phyloP scores from a whole-genome alignment of 805 yeast species.

The Suhomyces emberorum region DNA sequence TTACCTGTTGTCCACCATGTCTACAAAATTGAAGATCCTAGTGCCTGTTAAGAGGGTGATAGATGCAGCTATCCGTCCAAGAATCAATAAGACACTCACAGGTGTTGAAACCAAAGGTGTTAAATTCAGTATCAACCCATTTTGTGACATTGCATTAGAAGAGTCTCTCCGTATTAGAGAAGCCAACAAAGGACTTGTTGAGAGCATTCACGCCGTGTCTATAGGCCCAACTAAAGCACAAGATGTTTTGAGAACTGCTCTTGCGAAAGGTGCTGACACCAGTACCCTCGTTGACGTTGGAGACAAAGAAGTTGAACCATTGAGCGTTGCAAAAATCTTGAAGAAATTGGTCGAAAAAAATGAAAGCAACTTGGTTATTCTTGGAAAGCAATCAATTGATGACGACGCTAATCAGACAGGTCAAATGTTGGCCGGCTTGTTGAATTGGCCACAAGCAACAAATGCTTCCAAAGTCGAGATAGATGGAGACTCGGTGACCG shows the following conservation, averaged over 20 bases:
- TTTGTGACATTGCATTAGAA: constrained; percentile 96
- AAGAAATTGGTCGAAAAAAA: constrained; percentile 68
- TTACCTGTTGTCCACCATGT: constrained; percentile 3
- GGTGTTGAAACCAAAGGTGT: constrained; percentile 88
- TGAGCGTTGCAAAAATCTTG: constrained; percentile 83
- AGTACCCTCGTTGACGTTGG: constrained; percentile 81
- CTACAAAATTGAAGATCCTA: constrained; percentile 60
- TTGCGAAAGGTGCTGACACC: constrained; percentile 92
- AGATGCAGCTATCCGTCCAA: constrained; percentile 90
- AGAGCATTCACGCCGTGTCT: constrained; percentile 83
- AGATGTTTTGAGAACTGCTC: constrained; percentile 81
- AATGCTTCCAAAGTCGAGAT: constrained; percentile 84
- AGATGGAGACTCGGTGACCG: constrained; percentile 54
- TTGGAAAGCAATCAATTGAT: constrained; percentile 97
- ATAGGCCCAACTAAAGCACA: constrained; percentile 86
- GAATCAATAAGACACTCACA: constrained; percentile 80
- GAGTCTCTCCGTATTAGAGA: constrained; percentile 83
- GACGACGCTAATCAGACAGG: constrained; percentile 95
- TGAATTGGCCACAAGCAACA: constrained; percentile 96
- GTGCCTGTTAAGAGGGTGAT: constrained; percentile 96
- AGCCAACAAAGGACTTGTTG: constrained; percentile 62
- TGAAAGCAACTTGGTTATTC: constrained; percentile 70
- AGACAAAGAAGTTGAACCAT: constrained; percentile 74
- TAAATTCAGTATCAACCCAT: constrained; percentile 92
- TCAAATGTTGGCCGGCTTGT: constrained; percentile 89